phyloP scores from a whole-genome alignment of 2,329 filamentous ascomycete species.

The Arachnomyces sp. region DNA sequence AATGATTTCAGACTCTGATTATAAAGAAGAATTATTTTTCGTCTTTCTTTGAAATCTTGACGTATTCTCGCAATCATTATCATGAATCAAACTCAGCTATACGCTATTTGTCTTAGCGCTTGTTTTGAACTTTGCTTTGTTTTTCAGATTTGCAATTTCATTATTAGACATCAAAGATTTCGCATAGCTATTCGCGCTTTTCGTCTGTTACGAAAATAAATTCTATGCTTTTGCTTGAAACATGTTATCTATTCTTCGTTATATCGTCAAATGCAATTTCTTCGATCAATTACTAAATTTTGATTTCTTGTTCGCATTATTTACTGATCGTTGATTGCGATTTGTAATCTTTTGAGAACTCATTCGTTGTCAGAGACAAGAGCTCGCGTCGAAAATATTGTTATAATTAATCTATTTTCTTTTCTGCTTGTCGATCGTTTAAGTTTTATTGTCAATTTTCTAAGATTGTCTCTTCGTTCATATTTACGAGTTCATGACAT shows the following conservation, averaged over 20 bases:
- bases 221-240: slow-evolving; percentile 5
- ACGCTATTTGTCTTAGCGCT: no score
- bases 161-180: background rate
- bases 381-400: slow-evolving; percentile 8
- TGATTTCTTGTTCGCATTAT: slow-evolving; percentile 8
- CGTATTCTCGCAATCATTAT: no score
- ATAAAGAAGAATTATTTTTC: no score
- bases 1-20: no score
- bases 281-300: slow-evolving; percentile 1
- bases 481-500: slow-evolving; percentile 13
- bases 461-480: slow-evolving; percentile 14
- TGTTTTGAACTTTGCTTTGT: no score
- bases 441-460: slow-evolving; percentile 9
- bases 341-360: slow-evolving; percentile 8
- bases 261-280: background rate
- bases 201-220: slow-evolving; percentile 1
- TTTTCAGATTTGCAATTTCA: no score
- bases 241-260: slow-evolving; percentile 9
- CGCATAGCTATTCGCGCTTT: slow-evolving; percentile 1
- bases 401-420: slow-evolving; percentile 10
- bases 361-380: slow-evolving; percentile 4
- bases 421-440: slow-evolving; percentile 9
- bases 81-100: no score
- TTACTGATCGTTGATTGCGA: slow-evolving; percentile 8
- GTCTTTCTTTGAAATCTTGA: no score